Base-by-base conservation (phyloP, 768 basidiomycete species). In the Russula abietina region DNA sequence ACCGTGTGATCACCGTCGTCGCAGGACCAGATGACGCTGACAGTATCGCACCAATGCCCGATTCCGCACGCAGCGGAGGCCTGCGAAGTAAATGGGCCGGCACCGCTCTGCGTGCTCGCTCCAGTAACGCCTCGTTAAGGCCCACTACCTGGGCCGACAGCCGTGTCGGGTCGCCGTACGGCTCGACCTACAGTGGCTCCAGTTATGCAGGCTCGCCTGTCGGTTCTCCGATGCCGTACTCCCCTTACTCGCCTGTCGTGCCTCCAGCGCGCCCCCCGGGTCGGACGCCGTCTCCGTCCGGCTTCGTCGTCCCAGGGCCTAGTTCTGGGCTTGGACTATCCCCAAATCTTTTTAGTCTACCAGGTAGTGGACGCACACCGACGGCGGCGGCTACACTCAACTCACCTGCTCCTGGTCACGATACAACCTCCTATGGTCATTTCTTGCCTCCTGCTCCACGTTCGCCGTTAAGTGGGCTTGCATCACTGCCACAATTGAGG, bases 1-100 rank as follows among this genome's bases (percentile, higher is more conserved):
- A 58, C 24, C 60, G 90, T 71, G 86, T 88, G 60, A 78, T 88
- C 52, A 81, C 83, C 26, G 73, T 77, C 55, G 69, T 70, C 24
- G 79, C 80, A 8, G 84, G 84, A 33, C 85, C 88, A 4, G 81
- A 88, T 45, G 83, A 85, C 63, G 85, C 83, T 12, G 86, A 89
- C 55, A 80, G 78, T 3, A 85, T 89, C 49, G 83, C 86, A 2
- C 85, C 88, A 0, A 84, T 88, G 69, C 76, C 87, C 3, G 79
- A 81, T 0, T 56, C 60, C 12, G 78, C 83, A n/a, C 81, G 81
- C 52, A 79, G 81, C 61, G 72, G 81, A 60, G 72, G 81, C 3
- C 72, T 85, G 3, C 79, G 87, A 59, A 78, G 79, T 46, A 89
- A 88, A 70, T 91, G 89, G 85, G 80, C 78, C 3, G 87, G 90